phyloP scores from a whole-genome alignment of 2,329 filamentous ascomycete genomes.

The Penicillium sp. region DNA sequence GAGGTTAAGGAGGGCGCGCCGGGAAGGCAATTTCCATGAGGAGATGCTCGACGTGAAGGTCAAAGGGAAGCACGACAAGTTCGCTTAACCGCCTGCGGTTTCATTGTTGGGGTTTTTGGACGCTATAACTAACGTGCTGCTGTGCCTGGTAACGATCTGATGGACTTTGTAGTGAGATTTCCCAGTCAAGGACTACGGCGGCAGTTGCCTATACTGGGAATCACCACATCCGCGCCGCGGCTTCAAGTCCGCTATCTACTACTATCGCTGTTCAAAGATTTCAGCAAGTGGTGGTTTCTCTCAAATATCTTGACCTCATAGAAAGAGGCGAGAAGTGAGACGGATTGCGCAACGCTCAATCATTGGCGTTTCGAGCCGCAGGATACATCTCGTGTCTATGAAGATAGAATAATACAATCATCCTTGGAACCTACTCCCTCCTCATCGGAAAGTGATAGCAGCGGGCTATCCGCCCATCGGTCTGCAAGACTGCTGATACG shows the following conservation, averaged over 20 bases:
- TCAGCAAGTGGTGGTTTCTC: no score
- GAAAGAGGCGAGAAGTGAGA: no score
- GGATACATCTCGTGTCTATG: background rate
- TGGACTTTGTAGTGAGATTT: no score
- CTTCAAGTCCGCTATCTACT: no score
- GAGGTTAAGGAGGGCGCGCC: conserved; percentile 76
- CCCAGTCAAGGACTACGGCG: no score
- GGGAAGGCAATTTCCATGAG: conserved; percentile 89
- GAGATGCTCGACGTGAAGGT: conserved; percentile 81
- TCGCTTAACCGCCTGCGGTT: conserved; percentile 34
- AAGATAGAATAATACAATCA: background rate
- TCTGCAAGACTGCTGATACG: background rate
- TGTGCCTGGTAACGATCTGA: no score
- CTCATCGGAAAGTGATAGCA: background rate
- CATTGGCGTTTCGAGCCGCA: background rate
- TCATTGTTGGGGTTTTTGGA: background rate
- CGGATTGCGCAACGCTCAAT: no score
- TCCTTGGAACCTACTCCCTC: background rate
- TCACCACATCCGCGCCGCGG: no score
- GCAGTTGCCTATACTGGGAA: no score
- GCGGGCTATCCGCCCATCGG: conserved; percentile 3
- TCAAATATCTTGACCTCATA: no score
- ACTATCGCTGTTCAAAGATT: no score
- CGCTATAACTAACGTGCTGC: no score
- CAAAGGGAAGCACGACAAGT: conserved; percentile 93